phyloP scores from a whole-genome alignment of 2,329 filamentous ascomycete species.

The Microcyclospora tardicrescens region DNA sequence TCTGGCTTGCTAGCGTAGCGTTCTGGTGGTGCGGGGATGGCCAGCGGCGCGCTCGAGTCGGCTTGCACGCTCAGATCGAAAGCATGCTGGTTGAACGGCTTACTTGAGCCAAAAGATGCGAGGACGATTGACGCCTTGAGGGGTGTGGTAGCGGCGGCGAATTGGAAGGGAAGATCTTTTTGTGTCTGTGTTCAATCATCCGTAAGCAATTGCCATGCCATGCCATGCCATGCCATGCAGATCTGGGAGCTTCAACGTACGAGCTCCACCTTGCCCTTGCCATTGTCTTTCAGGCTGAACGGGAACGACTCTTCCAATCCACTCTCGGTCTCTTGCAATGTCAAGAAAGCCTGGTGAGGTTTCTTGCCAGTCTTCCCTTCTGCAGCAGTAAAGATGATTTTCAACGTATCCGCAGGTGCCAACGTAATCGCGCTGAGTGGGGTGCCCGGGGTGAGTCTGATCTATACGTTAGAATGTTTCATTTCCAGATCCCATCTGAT shows the following conservation, averaged over 20 bases:
- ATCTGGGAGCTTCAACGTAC: constrained; percentile 41
- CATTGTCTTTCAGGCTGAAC: constrained; percentile 70
- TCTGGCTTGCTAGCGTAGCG: constrained; percentile 74
- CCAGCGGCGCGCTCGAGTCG: constrained; percentile 48
- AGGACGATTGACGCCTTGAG: constrained; percentile 73
- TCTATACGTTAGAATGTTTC: not conserved
- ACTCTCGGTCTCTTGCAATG: constrained; percentile 59
- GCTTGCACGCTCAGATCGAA: constrained; percentile 60
- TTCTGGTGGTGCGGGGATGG: constrained; percentile 52
- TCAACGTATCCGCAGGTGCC: constrained; percentile 57
- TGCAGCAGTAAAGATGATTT: constrained; percentile 67
- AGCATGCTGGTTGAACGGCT: constrained; percentile 52
- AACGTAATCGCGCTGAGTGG: constrained; percentile 43
- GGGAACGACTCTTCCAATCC: constrained; percentile 81
- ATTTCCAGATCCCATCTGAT: not conserved
- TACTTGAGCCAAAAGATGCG: constrained; percentile 68
- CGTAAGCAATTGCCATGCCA: constrained; percentile 5
- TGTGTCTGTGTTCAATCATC: constrained; percentile 47
- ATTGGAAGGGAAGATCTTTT: constrained; percentile 76
- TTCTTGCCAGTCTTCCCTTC: constrained; percentile 67
- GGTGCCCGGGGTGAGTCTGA: constrained; percentile 35
- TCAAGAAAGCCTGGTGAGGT: constrained; percentile 87
- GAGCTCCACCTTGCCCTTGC: constrained; percentile 73
- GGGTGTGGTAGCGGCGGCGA: constrained; percentile 54
- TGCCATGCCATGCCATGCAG: not conserved